phyloP scores from a whole-genome alignment of 148 eudicot species.

The Amaranthus palmeri region DNA sequence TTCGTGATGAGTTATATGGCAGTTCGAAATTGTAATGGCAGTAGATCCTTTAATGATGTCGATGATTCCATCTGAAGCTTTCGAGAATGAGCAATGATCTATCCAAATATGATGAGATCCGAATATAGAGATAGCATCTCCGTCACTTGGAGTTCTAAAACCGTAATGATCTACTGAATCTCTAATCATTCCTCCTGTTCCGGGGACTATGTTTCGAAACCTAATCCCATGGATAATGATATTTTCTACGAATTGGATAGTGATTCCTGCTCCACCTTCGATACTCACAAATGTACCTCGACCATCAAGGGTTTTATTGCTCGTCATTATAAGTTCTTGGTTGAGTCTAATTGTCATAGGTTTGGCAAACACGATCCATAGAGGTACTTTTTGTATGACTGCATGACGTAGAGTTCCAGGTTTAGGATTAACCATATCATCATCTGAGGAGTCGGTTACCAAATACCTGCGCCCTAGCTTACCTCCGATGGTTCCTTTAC shows the following conservation, averaged over 20 bases:
- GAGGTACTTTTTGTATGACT: slow-evolving; percentile 51
- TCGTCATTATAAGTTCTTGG: slow-evolving; percentile 56
- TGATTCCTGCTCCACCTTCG: slow-evolving; percentile 52
- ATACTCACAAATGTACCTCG: slow-evolving; percentile 57
- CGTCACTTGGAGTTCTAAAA: slow-evolving; percentile 47
- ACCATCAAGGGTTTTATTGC: slow-evolving; percentile 64
- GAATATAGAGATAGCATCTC: slow-evolving; percentile 56
- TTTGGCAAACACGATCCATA: slow-evolving; percentile 58
- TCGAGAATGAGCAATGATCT: slow-evolving; percentile 51
- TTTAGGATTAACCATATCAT: slow-evolving; percentile 52
- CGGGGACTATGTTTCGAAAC: slow-evolving; percentile 43
- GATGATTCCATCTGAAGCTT: slow-evolving; percentile 48
- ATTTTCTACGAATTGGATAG: slow-evolving; percentile 44
- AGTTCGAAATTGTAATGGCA: slow-evolving; percentile 67
- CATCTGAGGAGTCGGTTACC: slow-evolving; percentile 48
- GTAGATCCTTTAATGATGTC: slow-evolving; percentile 61
- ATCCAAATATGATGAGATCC: slow-evolving; percentile 62
- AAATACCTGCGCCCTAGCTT: slow-evolving; percentile 39
- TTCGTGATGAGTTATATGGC: slow-evolving; percentile 53
- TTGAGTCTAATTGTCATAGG: slow-evolving; percentile 48
- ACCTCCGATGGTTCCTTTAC: slow-evolving; percentile 51
- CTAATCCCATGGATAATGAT: slow-evolving; percentile 61
- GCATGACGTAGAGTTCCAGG: slow-evolving; percentile 66
- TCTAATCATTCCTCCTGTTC: slow-evolving; percentile 46
- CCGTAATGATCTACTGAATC: slow-evolving; percentile 48